phyloP scores from a whole-genome alignment of 768 basidiomycete species.

The Lactifluus pinguis region DNA sequence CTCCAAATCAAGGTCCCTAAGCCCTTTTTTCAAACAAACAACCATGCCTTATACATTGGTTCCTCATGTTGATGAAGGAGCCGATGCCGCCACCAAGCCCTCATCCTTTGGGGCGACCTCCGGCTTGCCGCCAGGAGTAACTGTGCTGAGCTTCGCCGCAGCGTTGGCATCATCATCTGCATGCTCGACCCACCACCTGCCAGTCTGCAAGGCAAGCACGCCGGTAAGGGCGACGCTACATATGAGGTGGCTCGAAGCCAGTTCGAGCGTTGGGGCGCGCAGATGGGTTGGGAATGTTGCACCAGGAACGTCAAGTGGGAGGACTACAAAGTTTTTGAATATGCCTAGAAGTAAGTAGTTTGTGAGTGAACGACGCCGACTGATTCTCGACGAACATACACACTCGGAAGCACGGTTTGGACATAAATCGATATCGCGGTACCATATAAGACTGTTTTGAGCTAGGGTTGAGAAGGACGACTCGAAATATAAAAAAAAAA shows the following conservation, averaged over 20 bases:
- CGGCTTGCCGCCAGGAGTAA: background rate
- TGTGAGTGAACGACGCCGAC: background rate
- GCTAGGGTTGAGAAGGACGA: background rate
- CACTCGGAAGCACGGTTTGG: constrained; percentile 74
- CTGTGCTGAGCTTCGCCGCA: constrained; percentile 26
- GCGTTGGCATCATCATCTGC: constrained; percentile 45
- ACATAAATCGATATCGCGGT: constrained; percentile 64
- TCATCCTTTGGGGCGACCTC: background rate
- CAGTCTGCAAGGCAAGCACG: constrained; percentile 76
- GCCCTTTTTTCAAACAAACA: background rate
- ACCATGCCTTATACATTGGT: background rate
- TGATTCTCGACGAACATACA: constrained; percentile 23
- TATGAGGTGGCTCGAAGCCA: constrained; percentile 77
- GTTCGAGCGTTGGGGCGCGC: constrained; percentile 57
- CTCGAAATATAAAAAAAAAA: too few species aligned
- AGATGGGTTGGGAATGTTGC: constrained; percentile 58
- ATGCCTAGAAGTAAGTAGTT: constrained; percentile 35
- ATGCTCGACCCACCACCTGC: constrained; percentile 77
- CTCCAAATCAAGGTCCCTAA: background rate
- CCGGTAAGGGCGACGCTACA: constrained; percentile 85
- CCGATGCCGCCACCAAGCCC: background rate
- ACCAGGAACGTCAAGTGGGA: constrained; percentile 28
- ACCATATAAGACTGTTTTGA: constrained; percentile 57
- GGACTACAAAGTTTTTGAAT: constrained; percentile 40
- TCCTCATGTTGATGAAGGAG: background rate